Evolutionary conservation across 2,329 filamentous ascomycete genomes (phyloP), one percentile per base, ranked within the genome.

Genomic region (Kalaharituber pfeilii): DNA sequence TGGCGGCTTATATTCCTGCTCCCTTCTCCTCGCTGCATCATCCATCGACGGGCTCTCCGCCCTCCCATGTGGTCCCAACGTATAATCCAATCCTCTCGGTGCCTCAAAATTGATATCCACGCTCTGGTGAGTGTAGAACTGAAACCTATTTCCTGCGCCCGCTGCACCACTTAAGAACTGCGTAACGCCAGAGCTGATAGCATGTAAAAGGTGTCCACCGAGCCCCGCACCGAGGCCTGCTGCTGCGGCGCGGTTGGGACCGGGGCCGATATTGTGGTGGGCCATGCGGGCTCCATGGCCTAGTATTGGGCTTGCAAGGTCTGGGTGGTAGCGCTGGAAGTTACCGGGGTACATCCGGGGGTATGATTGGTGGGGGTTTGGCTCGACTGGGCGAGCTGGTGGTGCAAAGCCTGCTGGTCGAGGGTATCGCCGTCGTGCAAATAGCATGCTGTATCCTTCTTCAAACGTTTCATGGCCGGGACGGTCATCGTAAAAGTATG

Each of bases 1-100:
- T 0, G 84, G 81, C 0, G 81, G 73, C 44, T 81, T 76, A 66
- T 89, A 77, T 62, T 62, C 62, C 47, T 68, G 70, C 49, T 64
- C 57, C 47, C 59, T 55, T 26, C 57, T 53, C 29, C 60, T 59
- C 13, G 67, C n/a, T 39, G 73, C 62, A 73, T 75, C 20, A 68
- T 68, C 2, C 65, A 65, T 64, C 20, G 64, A 65, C 13, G 65
- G 60, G 3, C 65, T 61, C 20, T 66, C 62, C 49, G 65, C 69
- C 53, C 66, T 63, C 62, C 64, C 2, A 62, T 62, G 9, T 61
- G 63, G 11, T 63, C 60, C 53, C 61, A 60, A 29, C 63, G 57
- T 18, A 63, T 60, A 57, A 66, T 54, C 65, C 57, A 51, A 66
- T 58, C 56, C 63, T 58, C 24, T 64, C 56, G 50, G 66, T 59